Evolutionary conservation across 495 filamentous ascomycete species (phyloP).

Genomic region (Beverwykella pulmonaria): DNA sequence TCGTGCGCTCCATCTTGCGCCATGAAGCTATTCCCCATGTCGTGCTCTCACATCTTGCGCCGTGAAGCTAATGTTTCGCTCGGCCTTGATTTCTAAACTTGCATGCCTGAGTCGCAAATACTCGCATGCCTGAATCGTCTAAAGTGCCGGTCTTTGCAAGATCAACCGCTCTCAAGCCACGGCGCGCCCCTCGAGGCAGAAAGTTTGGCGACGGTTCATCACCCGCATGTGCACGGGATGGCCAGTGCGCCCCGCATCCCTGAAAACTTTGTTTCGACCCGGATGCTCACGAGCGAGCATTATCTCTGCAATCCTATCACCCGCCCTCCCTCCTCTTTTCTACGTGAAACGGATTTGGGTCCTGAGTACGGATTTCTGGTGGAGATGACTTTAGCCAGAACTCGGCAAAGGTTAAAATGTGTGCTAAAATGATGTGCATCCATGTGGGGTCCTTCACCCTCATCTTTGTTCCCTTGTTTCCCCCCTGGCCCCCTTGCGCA

Average conservation of each 20-base stretch:
- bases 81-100: too few species aligned
- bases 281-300: not conserved
- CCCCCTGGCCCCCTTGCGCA: too few species aligned
- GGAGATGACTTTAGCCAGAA: not conserved
- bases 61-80: too few species aligned
- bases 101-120: too few species aligned
- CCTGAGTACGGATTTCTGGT: not conserved
- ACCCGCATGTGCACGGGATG: not conserved
- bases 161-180: too few species aligned
- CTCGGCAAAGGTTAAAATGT: not conserved
- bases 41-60: too few species aligned
- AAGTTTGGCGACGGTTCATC: not conserved
- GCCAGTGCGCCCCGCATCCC: not conserved
- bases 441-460: slow-evolving; percentile 1
- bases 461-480: too few species aligned
- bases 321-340: too few species aligned
- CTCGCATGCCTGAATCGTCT: not conserved
- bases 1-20: too few species aligned
- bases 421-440: slow-evolving; percentile 16
- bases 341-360: not conserved
- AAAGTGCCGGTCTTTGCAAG: not conserved
- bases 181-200: too few species aligned
- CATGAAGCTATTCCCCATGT: too few species aligned
- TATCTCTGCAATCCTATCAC: not conserved
- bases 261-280: not conserved